Percentiles rank a stretch among this genome's conserved stretches.
These are phyloP conservation scores for Leucogyrophana mollusca DNA, from an alignment of 768 basidiomycete species.

Conservation along the genomic window DNA sequence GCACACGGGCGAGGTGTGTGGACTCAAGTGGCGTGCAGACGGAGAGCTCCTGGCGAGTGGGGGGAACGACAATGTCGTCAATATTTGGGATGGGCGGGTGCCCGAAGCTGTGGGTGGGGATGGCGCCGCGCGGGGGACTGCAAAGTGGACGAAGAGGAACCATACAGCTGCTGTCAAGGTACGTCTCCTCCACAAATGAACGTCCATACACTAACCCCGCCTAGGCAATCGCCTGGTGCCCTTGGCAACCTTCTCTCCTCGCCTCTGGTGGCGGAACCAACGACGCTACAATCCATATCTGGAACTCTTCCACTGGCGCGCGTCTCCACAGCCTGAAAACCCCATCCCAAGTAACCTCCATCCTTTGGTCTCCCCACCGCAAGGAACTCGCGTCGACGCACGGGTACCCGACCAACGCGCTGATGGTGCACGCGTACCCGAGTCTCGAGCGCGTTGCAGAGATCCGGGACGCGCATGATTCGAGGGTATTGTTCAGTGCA, in stretches of 20 bases:
- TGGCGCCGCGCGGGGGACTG: slow-evolving; percentile 48
- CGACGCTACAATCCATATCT: slow-evolving; percentile 87
- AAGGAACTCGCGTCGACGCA: slow-evolving; percentile 94
- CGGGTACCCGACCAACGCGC: slow-evolving; percentile 86
- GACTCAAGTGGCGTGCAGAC: slow-evolving; percentile 84
- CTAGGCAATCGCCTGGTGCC: slow-evolving; percentile 96
- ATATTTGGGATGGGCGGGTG: slow-evolving; percentile 91
- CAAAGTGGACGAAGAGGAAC: slow-evolving; percentile 90
- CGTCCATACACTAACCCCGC: too few species aligned
- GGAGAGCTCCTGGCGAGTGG: slow-evolving; percentile 92
- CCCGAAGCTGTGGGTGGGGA: slow-evolving; percentile 46
- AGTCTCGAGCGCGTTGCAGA: slow-evolving; percentile 74
- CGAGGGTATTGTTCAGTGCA: slow-evolving; percentile 82
- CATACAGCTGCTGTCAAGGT: slow-evolving; percentile 88
- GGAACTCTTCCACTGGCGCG: slow-evolving; percentile 92
- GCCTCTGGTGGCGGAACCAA: slow-evolving; percentile 95
- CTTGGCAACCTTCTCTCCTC: slow-evolving; percentile 90
- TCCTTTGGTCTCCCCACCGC: slow-evolving; percentile 82
- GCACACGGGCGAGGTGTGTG: slow-evolving; percentile 92
- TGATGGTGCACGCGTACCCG: slow-evolving; percentile 86
- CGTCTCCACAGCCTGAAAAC: slow-evolving; percentile 85
- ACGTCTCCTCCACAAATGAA: too few species aligned
- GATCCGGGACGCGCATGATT: slow-evolving; percentile 92
- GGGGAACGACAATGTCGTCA: slow-evolving; percentile 97
- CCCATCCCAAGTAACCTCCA: slow-evolving; percentile 87